Evolutionary conservation across 2,329 filamentous ascomycete genomes (phyloP), one percentile per base, ranked within the genome.

Genomic region (Penicillium expansum): DNA sequence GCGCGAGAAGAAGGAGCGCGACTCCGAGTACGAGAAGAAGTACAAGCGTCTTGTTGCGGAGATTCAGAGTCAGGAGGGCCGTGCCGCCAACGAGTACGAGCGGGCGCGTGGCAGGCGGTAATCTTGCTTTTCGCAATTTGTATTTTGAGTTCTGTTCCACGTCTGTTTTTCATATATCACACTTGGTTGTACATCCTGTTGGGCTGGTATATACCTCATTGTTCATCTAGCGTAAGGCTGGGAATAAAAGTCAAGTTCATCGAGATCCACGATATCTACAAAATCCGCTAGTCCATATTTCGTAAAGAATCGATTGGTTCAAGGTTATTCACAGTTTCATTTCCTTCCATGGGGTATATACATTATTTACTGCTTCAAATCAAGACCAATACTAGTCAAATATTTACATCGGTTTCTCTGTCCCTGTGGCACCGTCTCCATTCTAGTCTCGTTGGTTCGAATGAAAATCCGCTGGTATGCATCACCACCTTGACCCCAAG

Each of bases 1-100:
- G 69, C 84, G 86, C 68, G 83, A 95, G 80, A 97, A 97, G 86
- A 96, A 92, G 83, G 90, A 90, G 79, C 88, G 86, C 79, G 94
- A 97, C 80, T 86, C 85, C 56, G 92, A 90, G 63, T 97, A 99
- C 81, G 93, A 97, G 81, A 90, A 90, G 82, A 97, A 97, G 83
- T 96, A 93, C 80, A 90, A 89, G 82, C 85, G 89, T 63, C 81
- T 99, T 59, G 86, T 97, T 66, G 90, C 92, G 10, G 92, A 97
- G 82, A 97, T 99, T 68, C 93, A 99, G 78, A 91, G 89, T 65
- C 89, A 96, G 78, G 94, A 97, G 75, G 93, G 93, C 1, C 80
- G 83, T 57, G 92, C 94, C 75, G 83, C 86, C 42, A 97, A 97
- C 76, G 84, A 83, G 48, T 97, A 97, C 82, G 92, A 95, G 77